These are phyloP conservation scores for Balakata baccata DNA, from an alignment of 345 rosid genomes.

Conservation along the genomic window DNA sequence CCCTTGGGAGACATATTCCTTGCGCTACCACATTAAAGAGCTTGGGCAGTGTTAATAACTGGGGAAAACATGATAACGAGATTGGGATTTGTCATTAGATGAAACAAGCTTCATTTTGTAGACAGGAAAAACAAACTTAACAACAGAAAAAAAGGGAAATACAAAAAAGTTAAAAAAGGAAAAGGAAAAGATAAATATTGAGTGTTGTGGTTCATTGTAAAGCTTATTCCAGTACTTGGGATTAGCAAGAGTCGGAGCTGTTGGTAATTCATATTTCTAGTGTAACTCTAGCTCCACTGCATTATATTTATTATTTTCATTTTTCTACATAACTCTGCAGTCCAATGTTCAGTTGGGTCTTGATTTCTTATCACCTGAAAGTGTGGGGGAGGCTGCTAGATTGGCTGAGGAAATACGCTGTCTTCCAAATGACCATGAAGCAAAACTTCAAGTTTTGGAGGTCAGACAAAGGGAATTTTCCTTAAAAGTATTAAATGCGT, in stretches of 20 bases:
- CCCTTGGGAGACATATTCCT: not conserved
- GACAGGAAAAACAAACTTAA: not conserved
- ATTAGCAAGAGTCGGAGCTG: not conserved
- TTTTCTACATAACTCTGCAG: conserved; percentile 40
- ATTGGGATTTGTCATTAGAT: not conserved
- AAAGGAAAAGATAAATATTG: not conserved
- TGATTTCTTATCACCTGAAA: conserved; percentile 92
- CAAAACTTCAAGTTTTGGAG: conserved; percentile 86
- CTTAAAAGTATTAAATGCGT: conserved; percentile 19
- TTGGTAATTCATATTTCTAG: not conserved
- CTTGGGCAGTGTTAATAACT: not conserved
- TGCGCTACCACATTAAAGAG: not conserved
- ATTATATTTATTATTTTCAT: not conserved
- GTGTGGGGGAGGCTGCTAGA: conserved; percentile 71
- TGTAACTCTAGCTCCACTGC: not conserved
- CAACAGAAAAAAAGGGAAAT: not conserved
- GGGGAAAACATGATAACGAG: not conserved
- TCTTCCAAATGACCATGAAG: conserved; percentile 81
- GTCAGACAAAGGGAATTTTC: conserved; percentile 36
- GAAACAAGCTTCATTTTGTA: not conserved
- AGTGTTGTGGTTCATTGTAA: not conserved
- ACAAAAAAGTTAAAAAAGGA: not conserved
- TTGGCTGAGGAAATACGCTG: conserved; percentile 78
- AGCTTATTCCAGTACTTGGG: not conserved
- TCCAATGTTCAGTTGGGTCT: conserved; percentile 86